These are phyloP conservation scores for Exophiala mesophila DNA, from an alignment of 2,329 filamentous ascomycete species.

Conservation along the genomic window DNA sequence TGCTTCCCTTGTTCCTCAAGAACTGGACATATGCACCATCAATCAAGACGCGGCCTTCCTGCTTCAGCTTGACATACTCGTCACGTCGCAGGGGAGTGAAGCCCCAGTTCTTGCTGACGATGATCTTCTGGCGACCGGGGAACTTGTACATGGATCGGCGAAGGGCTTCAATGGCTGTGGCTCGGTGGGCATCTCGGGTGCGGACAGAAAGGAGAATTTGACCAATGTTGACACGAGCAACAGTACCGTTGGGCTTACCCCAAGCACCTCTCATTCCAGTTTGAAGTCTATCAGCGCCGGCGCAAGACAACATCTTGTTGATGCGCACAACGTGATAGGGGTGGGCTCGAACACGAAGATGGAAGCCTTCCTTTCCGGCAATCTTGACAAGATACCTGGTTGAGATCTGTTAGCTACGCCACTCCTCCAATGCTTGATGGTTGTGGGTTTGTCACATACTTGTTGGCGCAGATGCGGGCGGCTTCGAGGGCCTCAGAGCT, in stretches of 20 bases:
- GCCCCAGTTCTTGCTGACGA: slow-evolving; percentile 99
- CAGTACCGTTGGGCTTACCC: slow-evolving; percentile 98
- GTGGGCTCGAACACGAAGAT: slow-evolving; percentile 76
- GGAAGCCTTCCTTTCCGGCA: slow-evolving; percentile 67
- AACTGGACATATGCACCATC: slow-evolving; percentile 99
- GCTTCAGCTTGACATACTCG: slow-evolving; percentile 94
- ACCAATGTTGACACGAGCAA: slow-evolving; percentile 99
- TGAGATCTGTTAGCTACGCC: slow-evolving; percentile 9
- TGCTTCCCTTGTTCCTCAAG: slow-evolving; percentile 84
- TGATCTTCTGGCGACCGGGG: slow-evolving; percentile 99
- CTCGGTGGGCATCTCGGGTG: slow-evolving; percentile 91
- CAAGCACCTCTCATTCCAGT: slow-evolving; percentile 99
- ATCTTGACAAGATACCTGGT: slow-evolving; percentile 62
- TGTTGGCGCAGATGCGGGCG: slow-evolving; percentile 99
- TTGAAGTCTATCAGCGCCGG: slow-evolving; percentile 99
- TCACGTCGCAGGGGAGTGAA: slow-evolving; percentile 98
- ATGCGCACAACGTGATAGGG: slow-evolving; percentile 99
- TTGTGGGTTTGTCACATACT: slow-evolving; percentile 51
- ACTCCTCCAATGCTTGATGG: slow-evolving; percentile 3
- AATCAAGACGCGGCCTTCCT: slow-evolving; percentile 86
- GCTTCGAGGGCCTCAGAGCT: slow-evolving; percentile 99
- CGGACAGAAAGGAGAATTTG: slow-evolving; percentile 97
- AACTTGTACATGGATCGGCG: slow-evolving; percentile 99
- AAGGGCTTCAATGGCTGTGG: slow-evolving; percentile 93
- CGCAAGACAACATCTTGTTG: slow-evolving; percentile 99